These are phyloP conservation scores for Melanomma pulvis-pyrius DNA, from an alignment of 495 filamentous ascomycete genomes.

Conservation along the genomic window DNA sequence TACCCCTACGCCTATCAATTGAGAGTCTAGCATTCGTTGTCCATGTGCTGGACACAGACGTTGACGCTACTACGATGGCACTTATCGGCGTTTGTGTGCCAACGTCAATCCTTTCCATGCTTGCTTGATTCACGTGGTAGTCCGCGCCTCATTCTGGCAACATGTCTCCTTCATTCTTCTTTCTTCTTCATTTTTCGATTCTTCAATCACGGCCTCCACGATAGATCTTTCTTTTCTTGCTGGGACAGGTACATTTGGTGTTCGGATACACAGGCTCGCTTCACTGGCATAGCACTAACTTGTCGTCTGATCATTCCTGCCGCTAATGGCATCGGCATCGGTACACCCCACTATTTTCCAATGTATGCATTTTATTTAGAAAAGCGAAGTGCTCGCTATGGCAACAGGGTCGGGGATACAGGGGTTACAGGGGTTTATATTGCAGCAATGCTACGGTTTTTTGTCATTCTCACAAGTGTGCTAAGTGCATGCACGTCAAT, in stretches of 20 bases:
- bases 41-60: not conserved
- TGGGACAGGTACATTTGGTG: not conserved
- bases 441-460: constrained; percentile 2
- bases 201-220: not conserved
- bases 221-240: not conserved
- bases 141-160: not conserved
- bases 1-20: not conserved
- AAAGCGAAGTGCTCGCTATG: not conserved
- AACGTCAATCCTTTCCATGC: not conserved
- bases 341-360: not conserved
- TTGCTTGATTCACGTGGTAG: not conserved
- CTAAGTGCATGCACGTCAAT: not conserved
- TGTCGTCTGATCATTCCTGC: no score
- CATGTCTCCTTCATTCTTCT: not conserved
- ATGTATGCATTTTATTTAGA: not conserved
- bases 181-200: not conserved
- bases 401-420: not conserved
- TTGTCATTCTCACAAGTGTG: not conserved
- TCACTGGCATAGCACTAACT: no score
- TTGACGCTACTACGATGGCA: not conserved
- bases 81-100: not conserved
- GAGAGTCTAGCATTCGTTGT: not conserved
- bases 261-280: not conserved
- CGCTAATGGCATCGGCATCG: not conserved
- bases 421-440: not conserved